Percentiles rank a stretch among this genome's conserved stretches.
Conservation (phyloP, 2,329 filamentous ascomycete genomes). For the Scorias spongiosa region DNA sequence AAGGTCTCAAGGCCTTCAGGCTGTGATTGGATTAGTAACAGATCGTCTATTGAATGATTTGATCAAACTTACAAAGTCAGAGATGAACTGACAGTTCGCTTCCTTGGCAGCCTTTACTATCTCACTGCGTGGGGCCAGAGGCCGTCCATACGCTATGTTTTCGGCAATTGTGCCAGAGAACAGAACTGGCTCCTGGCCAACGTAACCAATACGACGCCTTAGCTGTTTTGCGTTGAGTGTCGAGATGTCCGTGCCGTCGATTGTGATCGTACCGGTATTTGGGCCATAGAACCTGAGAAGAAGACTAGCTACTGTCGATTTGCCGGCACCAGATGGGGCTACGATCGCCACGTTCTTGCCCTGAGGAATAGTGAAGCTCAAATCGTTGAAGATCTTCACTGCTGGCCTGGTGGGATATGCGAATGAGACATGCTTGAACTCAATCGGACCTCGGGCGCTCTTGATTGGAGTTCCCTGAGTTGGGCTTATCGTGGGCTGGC, state of each 20-base stretch:
- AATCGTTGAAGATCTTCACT: conserved; percentile 75
- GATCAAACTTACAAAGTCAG: conserved; percentile 55
- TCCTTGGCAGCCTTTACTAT: conserved; percentile 77
- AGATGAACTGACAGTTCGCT: conserved; percentile 93
- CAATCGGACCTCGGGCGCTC: conserved; percentile 77
- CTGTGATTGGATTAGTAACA: conserved; percentile 19
- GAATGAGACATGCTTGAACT: conserved; percentile 73
- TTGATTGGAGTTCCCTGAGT: conserved; percentile 66
- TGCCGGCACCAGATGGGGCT: conserved; percentile 87
- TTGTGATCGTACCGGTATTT: conserved; percentile 58
- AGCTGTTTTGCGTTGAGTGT: conserved; percentile 88
- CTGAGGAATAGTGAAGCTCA: conserved; percentile 82
- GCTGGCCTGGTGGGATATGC: conserved; percentile 88
- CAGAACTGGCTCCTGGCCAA: conserved; percentile 87
- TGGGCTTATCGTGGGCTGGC: conserved; percentile 69
- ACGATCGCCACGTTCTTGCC: conserved; percentile 94
- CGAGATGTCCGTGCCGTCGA: conserved; percentile 71
- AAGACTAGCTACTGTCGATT: conserved; percentile 87
- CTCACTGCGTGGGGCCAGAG: conserved; percentile 59
- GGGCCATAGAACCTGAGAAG: conserved; percentile 84
- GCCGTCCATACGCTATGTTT: conserved; percentile 84
- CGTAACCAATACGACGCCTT: conserved; percentile 81
- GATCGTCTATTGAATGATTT: not conserved
- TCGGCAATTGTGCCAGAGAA: conserved; percentile 75
- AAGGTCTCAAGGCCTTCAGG: conserved; percentile 90